Base-by-base conservation (phyloP, 495 filamentous ascomycete species). In the Hyaloscypha bicolor region DNA sequence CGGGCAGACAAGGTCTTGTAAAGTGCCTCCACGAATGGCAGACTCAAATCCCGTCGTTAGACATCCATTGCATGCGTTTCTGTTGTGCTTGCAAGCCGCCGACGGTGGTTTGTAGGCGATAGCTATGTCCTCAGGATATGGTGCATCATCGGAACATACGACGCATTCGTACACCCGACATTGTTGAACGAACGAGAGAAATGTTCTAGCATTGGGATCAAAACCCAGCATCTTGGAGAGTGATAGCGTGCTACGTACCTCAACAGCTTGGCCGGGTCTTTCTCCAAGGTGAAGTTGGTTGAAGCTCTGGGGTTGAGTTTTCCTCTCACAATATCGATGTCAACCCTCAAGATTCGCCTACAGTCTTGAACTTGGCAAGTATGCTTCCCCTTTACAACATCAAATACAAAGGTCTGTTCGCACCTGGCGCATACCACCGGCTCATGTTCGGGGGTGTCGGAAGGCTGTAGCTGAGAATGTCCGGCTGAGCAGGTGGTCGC, bases 1-100 rank as follows among this genome's bases (percentile, higher is more conserved):
- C 19, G 35, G 67, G 39, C 67, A 69, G 9, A 32, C 25, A 1
- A 69, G 52, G 21, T 60, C 53, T 1, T 37, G 33, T 2, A 42
- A 25, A 55, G 42, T n/a, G 29, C 35, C 62, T 25, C 37, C 22
- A 21, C 48, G 37, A 37, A 69, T 65, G 22, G 62, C 62, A 9
- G 2, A 53, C 30, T 69, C 67, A 31, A 65, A 60, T 11, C 21
- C 16, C 29, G 6, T 32, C 14, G 33, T 51, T 5, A 65, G 29
- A 55, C 67, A 69, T 5, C 19, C 12, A 55, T 69, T 39, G 55
- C 67, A 69, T 25, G 59, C 55, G 48, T 65, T 69, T n/a, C 67
- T 62, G 33, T 69, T 62, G 33, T 69, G 67, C 1, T 69, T n/a
- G 62, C 67, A 69, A 9, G 37, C 5, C 32, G 62, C 6, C 3